Evolutionary conservation across 306 rosid species (phyloP), one percentile per base, ranked within the genome.

Genomic region (Purshia tridentata): DNA sequence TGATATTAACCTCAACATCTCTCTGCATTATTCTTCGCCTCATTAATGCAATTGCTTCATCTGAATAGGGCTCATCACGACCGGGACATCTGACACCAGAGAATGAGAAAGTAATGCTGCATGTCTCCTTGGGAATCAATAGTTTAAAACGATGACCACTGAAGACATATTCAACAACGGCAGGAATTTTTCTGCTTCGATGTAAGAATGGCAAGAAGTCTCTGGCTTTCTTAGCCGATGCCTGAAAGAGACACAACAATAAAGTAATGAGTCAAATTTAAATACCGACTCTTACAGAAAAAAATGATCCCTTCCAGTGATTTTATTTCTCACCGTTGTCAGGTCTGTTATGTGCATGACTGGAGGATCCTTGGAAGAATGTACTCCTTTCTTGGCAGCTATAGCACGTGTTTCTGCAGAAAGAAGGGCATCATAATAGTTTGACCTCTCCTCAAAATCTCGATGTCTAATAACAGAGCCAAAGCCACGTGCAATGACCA

Each of bases 71-170:
- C 81, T 94, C 99, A 58, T 81, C 90, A 64, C 99, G 99, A 74
- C 98, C 99, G 42, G 98, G 90, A 84, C 99, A 94, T 69, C 98
- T 86, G 70, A 94, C 98, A 65, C 99, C 99, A 41, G 99, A 94
- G 73, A 94, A 85, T 35, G 99, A 66, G 59, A 94, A 90, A 20
- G 99, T 98, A 78, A 94, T 90, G 85, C 96, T 94, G 81, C 99
- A 94, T 4, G 99, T 94, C 84, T 94, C 98, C 88, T 89, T 90
- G 55, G 99, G 99, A 86, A 94, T 90, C 84, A 91, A 86, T 82
- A 94, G 77, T 81, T 94, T 94, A 84, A 90, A 94, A 44, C 99
- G 99, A 81, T 94, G 99, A n/a, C 99, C 99, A 74, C 99, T 94
- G 71, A 94, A 88, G 73, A 94, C 98, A 79, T 94, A 94, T 84